A percentile compares a stretch with the other conserved stretches of the same genome.
These are phyloP conservation scores for Pinus tabuliformis DNA, from an alignment of 75 land plant genomes.

Conservation along the genomic window DNA sequence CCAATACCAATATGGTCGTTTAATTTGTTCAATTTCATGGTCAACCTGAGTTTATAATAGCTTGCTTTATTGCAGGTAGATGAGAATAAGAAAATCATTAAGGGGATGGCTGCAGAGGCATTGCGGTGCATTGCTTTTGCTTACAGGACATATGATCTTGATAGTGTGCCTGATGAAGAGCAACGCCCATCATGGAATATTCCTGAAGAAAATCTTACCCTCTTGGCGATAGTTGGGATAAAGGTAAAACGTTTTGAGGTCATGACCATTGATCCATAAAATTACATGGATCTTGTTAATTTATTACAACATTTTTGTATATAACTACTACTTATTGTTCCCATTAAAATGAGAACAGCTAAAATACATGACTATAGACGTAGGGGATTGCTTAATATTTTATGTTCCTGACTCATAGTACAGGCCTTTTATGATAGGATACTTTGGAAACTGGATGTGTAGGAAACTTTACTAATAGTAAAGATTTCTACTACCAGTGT, in stretches of 20 bases:
- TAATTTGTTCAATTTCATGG: background rate
- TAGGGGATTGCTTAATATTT: no score
- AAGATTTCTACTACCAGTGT: no score
- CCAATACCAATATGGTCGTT: background rate
- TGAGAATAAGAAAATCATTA: slow-evolving; percentile 41
- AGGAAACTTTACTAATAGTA: no score
- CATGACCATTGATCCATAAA: no score
- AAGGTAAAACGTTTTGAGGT: slow-evolving; percentile 36
- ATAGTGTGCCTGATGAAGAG: slow-evolving; percentile 49
- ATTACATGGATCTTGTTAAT: no score
- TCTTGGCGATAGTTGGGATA: slow-evolving; percentile 72
- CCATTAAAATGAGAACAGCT: no score
- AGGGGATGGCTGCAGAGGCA: slow-evolving; percentile 78
- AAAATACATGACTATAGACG: no score
- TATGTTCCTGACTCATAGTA: no score
- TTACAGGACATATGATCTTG: slow-evolving; percentile 36
- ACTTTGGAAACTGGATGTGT: no score
- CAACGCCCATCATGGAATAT: slow-evolving; percentile 40
- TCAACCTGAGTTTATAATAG: background rate
- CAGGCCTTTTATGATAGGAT: no score
- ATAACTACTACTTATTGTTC: no score
- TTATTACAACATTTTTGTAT: no score
- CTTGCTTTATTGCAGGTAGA: slow-evolving; percentile 21
- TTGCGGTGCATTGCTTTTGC: slow-evolving; percentile 88
- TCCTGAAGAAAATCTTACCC: slow-evolving; percentile 65